These are phyloP conservation scores for Aspergillus unguis DNA, from an alignment of 2,329 filamentous ascomycete genomes.

Conservation along the genomic window DNA sequence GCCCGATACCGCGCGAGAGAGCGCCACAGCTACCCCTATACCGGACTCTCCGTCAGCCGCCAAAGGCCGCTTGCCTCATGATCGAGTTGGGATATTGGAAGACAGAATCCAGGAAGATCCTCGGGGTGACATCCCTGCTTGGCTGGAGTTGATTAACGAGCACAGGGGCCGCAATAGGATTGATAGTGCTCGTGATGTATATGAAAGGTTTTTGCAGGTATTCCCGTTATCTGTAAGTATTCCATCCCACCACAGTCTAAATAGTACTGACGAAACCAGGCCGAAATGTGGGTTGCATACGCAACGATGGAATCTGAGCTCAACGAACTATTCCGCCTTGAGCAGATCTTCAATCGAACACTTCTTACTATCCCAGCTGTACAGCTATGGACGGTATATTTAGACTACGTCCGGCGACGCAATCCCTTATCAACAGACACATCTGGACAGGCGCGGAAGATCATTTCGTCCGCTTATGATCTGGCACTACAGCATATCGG, in stretches of 20 bases:
- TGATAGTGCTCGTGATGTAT: slow-evolving; percentile 74
- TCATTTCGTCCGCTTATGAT: slow-evolving; percentile 83
- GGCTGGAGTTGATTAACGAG: slow-evolving; percentile 82
- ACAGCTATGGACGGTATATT: slow-evolving; percentile 85
- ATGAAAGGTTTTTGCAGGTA: slow-evolving; percentile 79
- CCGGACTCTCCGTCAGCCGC: slow-evolving; percentile 45
- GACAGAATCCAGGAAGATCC: slow-evolving; percentile 89
- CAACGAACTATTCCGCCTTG: slow-evolving; percentile 76
- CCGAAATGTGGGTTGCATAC: slow-evolving; percentile 86
- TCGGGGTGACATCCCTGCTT: slow-evolving; percentile 86
- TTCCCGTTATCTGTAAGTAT: slow-evolving; percentile 86
- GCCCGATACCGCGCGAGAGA: slow-evolving; percentile 33
- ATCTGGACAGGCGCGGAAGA: slow-evolving; percentile 69
- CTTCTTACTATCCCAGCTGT: slow-evolving; percentile 78
- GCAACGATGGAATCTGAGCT: slow-evolving; percentile 84
- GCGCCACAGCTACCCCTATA: slow-evolving; percentile 37
- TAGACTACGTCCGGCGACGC: slow-evolving; percentile 89
- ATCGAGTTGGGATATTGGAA: slow-evolving; percentile 77
- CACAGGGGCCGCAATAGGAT: slow-evolving; percentile 77
- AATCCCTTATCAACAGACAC: slow-evolving; percentile 83
- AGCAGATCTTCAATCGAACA: slow-evolving; percentile 77
- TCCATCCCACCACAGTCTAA: not conserved
- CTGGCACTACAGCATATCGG: slow-evolving; percentile 88
- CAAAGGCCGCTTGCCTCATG: slow-evolving; percentile 62
- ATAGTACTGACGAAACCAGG: slow-evolving; percentile 55